Percentiles rank a stretch among this genome's conserved stretches.
Conservation (phyloP, 805 yeast genomes). For the Cyberlindnera mississippiensis region DNA sequence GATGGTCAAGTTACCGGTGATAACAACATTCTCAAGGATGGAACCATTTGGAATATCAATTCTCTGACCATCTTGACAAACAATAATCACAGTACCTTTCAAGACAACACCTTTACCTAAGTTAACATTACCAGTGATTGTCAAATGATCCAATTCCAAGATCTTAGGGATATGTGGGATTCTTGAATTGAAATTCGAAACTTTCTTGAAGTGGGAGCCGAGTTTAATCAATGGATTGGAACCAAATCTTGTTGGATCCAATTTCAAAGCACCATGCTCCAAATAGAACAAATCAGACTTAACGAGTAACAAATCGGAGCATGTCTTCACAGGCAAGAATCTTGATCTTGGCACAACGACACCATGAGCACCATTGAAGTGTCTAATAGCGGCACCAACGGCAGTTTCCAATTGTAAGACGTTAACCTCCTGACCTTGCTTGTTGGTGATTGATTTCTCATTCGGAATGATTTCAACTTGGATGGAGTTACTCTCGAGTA, state of each 20-base stretch:
- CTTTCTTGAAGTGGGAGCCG: conserved; percentile 96
- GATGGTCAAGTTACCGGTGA: conserved; percentile 93
- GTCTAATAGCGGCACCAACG: conserved; percentile 98
- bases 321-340: conserved; percentile 96
- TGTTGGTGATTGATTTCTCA: conserved; percentile 65
- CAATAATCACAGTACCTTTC: conserved; percentile 96
- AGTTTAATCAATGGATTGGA: conserved; percentile 92
- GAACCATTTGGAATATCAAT: conserved; percentile 98
- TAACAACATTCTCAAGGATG: conserved; percentile 90
- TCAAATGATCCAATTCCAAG: conserved; percentile 93
- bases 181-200: conserved; percentile 82
- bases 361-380: conserved; percentile 93
- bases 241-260: conserved; percentile 83
- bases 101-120: conserved; percentile 87
- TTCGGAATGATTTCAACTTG: conserved; percentile 95
- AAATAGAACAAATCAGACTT: conserved; percentile 90
- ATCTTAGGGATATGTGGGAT: conserved; percentile 95
- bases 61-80: conserved; percentile 93
- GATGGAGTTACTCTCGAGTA: conserved; percentile 78
- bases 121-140: conserved; percentile 93
- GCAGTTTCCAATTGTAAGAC: conserved; percentile 98
- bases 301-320: conserved; percentile 89
- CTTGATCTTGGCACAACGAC: conserved; percentile 97
- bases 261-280: conserved; percentile 84
- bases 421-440: conserved; percentile 73